Evolutionary conservation across 345 rosid genomes (phyloP).

Genomic region (Lepidium didymum): DNA sequence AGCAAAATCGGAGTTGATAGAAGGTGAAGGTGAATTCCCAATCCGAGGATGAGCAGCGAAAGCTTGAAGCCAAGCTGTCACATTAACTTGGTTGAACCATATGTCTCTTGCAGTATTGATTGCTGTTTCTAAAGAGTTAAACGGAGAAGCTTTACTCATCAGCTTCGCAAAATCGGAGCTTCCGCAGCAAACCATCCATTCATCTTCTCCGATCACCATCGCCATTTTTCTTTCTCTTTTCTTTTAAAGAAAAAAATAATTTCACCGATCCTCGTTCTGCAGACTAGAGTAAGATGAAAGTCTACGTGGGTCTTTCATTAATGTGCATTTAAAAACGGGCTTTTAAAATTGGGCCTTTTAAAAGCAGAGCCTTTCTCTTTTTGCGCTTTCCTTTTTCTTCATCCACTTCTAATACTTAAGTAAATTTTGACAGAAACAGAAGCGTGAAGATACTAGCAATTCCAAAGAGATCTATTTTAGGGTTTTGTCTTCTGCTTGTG

Average conservation of each 20-base stretch:
- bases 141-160: slow-evolving; percentile 59
- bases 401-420: not conserved
- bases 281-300: not conserved
- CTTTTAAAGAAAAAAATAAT: not conserved
- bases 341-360: not conserved
- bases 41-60: slow-evolving; percentile 91
- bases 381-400: not conserved
- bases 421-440: not conserved
- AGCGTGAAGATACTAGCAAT: not conserved
- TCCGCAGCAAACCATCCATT: slow-evolving; percentile 71
- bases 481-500: slow-evolving; percentile 25
- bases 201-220: slow-evolving; percentile 48
- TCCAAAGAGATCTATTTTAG: slow-evolving; percentile 17
- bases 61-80: slow-evolving; percentile 83
- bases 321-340: not conserved
- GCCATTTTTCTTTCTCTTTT: not conserved
- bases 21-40: slow-evolving; percentile 46
- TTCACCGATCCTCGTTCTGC: not conserved
- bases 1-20: slow-evolving; percentile 36
- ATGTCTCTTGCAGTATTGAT: slow-evolving; percentile 50
- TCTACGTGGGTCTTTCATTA: not conserved
- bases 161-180: slow-evolving; percentile 61
- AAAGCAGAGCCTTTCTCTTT: not conserved
- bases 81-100: slow-evolving; percentile 84
- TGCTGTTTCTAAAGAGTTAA: slow-evolving; percentile 44